Evolutionary conservation across 768 basidiomycete genomes (phyloP), one percentile per base, ranked within the genome.

Genomic region (Cystofilobasidium bisporidii): DNA sequence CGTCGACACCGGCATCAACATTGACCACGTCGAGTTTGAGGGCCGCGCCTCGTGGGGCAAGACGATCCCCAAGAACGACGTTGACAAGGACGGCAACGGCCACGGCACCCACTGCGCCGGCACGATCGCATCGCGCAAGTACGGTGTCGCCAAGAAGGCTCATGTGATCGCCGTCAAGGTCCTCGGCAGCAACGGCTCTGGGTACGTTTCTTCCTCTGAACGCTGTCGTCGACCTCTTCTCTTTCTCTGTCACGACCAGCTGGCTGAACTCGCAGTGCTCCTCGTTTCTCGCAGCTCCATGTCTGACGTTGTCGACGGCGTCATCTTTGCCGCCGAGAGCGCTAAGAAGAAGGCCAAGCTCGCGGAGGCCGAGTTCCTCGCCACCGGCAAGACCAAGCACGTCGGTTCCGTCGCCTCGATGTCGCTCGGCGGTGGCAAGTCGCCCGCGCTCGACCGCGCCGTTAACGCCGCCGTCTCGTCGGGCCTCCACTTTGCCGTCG

Each of bases 351-450:
- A 86, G 75, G 83, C 82, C 0, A 74, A 73, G n/a, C 81, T 81
- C 20, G 87, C 90, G 22, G 80, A 78, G 11, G 82, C 82, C 15
- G 89, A 93, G 76, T 75, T 82, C 70, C 82, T 80, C 62, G 81
- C 82, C 36, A 91, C 89, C 24, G 88, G 89, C 63, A 86, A 83
- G 80, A 87, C 87, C 64, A 79, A 79, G 53, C 89, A 94, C 83
- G 93, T 91, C 81, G 96, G 96, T 28, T 71, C 71, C 22, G 91
- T 93, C 63, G 89, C 87, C 60, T 94, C 94, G 82, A 96, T 99
- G 96, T 88, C 87, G 76, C 86, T 99, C 62, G 96, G 96, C 71
- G 96, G 96, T 73, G 90, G 91, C 68, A 94, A 93, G 80, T 90
- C 89, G 8, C 82, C 80, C 26, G 83, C 89, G 40, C 82, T 98